phyloP scores from a whole-genome alignment of 768 basidiomycete species.

The Hebeloma cylindrosporum region DNA sequence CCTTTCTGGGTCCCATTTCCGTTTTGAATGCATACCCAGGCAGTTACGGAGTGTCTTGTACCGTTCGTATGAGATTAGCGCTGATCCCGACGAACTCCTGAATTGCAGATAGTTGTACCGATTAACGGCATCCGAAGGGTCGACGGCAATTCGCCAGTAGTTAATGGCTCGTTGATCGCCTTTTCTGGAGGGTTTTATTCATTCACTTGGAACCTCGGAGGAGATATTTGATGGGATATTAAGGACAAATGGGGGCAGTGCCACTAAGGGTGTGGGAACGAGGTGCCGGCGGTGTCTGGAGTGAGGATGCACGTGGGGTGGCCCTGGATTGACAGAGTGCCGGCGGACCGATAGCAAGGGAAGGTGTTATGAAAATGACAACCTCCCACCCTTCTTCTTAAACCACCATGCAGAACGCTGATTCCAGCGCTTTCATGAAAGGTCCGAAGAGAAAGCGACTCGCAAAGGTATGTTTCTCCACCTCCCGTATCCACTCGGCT shows the following conservation, averaged over 20 bases:
- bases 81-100: no score
- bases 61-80: no score
- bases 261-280: conserved; percentile 9
- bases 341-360: conserved; percentile 33
- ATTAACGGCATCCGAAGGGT: no score
- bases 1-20: no score
- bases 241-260: conserved; percentile 7
- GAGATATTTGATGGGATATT: not conserved
- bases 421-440: conserved; percentile 39
- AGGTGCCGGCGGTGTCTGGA: conserved; percentile 34
- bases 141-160: no score
- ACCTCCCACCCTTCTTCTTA: conserved; percentile 20
- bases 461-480: conserved; percentile 40
- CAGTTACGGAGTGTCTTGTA: no score
- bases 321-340: conserved; percentile 25
- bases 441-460: conserved; percentile 56
- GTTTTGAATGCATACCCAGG: no score
- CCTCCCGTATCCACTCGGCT: conserved; percentile 6
- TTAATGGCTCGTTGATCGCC: no score
- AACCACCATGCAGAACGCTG: conserved; percentile 29
- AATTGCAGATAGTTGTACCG: no score
- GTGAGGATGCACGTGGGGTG: conserved; percentile 23
- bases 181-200: no score
- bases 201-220: not conserved
- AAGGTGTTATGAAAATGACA: conserved; percentile 22